Evolutionary conservation across 2,329 filamentous ascomycete genomes (phyloP).

Genomic region (Penicillium capsulatum): DNA sequence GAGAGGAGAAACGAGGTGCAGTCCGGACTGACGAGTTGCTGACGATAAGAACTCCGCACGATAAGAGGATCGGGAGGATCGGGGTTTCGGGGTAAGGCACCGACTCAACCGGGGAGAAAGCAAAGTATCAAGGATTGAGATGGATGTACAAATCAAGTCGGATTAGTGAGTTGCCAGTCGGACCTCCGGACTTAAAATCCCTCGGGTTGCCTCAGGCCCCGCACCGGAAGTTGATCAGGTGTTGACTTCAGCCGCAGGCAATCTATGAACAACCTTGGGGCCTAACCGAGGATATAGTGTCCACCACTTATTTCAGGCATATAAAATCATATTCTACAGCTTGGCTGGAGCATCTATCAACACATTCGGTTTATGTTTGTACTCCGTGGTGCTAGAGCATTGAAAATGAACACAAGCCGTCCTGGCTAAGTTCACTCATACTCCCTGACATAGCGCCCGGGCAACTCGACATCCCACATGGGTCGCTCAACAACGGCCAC

Average conservation of each 20-base stretch:
- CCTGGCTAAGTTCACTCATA: conserved; percentile 39
- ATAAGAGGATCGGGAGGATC: conserved; percentile 12
- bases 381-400: no score
- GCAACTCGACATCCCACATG: conserved; percentile 73
- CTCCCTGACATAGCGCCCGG: conserved; percentile 64
- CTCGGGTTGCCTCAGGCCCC: no score
- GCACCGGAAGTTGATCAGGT: no score
- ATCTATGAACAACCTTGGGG: no score
- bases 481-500: conserved; percentile 86
- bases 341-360: no score
- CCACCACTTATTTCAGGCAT: no score
- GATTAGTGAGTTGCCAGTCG: not conserved
- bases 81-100: not conserved
- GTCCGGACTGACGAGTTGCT: conserved; percentile 14
- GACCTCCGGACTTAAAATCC: no score
- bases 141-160: conserved; percentile 1
- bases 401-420: conserved; percentile 2
- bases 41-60: conserved; percentile 21
- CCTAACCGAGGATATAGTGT: no score
- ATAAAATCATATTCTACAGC: no score
- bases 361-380: no score
- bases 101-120: not conserved
- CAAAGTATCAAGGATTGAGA: no score
- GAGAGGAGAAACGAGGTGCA: not conserved
- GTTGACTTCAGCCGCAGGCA: no score